A percentile compares a stretch with the other conserved stretches of the same genome.
phyloP scores from a whole-genome alignment of 164 flowering plant genomes.

The Stephania japonica region DNA sequence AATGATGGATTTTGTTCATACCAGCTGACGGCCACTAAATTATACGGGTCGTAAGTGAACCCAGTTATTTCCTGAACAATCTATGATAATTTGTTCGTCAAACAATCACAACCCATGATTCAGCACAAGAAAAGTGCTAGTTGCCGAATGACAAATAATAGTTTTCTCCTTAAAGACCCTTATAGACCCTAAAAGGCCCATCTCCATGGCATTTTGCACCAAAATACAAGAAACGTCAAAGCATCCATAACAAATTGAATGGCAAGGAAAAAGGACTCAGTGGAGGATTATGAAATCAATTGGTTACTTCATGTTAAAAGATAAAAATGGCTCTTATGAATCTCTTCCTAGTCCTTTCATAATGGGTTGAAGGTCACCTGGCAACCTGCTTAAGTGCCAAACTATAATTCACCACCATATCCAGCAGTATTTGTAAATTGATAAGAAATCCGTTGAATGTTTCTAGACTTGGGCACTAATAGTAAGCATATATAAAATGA shows the following conservation, averaged over 20 bases:
- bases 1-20: too few relatives aligned
- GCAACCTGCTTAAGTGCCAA: too few relatives aligned
- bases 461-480: too few relatives aligned
- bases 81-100: not conserved
- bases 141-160: not conserved
- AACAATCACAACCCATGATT: not conserved
- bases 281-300: not conserved
- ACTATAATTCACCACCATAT: too few relatives aligned
- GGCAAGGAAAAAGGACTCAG: not conserved
- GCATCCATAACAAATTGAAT: not conserved
- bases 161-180: not conserved
- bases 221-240: not conserved
- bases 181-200: not conserved
- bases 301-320: not conserved
- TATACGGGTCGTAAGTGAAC: not conserved
- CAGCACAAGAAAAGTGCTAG: not conserved
- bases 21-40: too few relatives aligned
- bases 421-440: too few relatives aligned
- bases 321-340: not conserved
- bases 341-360: not conserved
- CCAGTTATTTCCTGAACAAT: not conserved
- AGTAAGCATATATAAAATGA: too few relatives aligned
- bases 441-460: too few relatives aligned
- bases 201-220: not conserved
- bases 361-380: too few relatives aligned